A percentile compares a stretch with the other conserved stretches of the same genome.
Conservation (phyloP, 106 monocot genomes). For the Allium cepa region DNA sequence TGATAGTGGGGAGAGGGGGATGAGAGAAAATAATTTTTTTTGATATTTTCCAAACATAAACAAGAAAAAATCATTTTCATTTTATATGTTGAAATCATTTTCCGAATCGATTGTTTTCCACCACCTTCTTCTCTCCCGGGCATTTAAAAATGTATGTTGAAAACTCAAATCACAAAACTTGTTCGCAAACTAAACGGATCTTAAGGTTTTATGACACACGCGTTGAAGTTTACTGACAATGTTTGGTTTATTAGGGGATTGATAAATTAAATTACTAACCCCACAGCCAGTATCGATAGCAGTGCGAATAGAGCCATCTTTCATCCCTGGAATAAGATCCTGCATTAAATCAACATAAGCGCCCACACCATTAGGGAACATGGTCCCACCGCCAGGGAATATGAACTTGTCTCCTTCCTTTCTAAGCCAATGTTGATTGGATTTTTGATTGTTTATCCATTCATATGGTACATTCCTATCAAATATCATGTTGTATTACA, state of each 20-base stretch:
- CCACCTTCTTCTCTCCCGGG: background rate
- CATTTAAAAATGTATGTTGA: background rate
- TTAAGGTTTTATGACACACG: background rate
- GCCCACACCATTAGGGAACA: conserved; percentile 76
- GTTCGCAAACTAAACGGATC: background rate
- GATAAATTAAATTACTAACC: conserved; percentile 26
- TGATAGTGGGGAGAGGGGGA: too few relatives aligned
- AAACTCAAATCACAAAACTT: background rate
- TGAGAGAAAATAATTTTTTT: too few relatives aligned
- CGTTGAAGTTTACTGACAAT: too few relatives aligned
- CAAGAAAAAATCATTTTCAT: background rate
- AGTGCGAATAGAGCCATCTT: conserved; percentile 76
- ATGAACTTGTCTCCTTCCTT: conserved; percentile 83
- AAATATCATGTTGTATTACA: background rate
- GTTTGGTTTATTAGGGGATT: too few relatives aligned
- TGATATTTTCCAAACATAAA: too few relatives aligned
- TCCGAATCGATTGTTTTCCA: background rate
- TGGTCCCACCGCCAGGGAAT: conserved; percentile 85
- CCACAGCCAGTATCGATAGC: conserved; percentile 93
- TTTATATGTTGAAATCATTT: background rate
- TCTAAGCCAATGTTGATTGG: conserved; percentile 79
- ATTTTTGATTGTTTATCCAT: conserved; percentile 83
- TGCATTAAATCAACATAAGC: conserved; percentile 77
- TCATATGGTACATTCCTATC: conserved; percentile 79
- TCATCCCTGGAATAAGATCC: conserved; percentile 72